Base-by-base conservation (phyloP, 2,329 filamentous ascomycete genomes). In the Cercospora sp. region DNA sequence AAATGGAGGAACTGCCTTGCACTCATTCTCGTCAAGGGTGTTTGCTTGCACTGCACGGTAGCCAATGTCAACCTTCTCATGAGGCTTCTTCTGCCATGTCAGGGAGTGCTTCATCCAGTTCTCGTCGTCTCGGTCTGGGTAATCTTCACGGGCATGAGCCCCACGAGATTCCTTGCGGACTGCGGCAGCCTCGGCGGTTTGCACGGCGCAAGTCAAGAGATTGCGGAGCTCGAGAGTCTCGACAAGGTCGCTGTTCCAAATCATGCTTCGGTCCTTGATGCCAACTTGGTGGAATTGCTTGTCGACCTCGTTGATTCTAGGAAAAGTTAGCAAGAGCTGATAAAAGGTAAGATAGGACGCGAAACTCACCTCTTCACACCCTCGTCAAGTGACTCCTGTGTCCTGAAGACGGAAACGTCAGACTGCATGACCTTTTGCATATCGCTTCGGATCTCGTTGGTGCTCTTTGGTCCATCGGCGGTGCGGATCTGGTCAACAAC, bases 101-200 rank as follows among this genome's bases (percentile, higher is more conserved):
- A 99, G 87, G 57, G 93, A 96, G 87, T 99, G 95, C 90, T 98
- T 98, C 94, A 97, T 97, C 94, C 94, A 98, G 81, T 96, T 91
- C 82, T 90, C 86, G 79, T 99, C 95, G 79, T 98, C 92, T 85
- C 95, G 91, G 18, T 98, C 94, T 67, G 94, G 94, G 87, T 82
- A 98, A 80, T 99, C 95, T 85, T 99, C 95, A 74, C 95, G 91
- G 73, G 95, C 95, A 82, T 99, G 95, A 26, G 95, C 95, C 80
- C 95, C 95, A 84, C 95, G 92, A 66, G 93, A 97, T 84, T 99
- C 95, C 87, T 97, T 97, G 79, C 95, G 90, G 84, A 94, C 94
- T 67, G 93, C 92, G 71, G 95, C 95, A 33, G 93, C 88, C 75
- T 90, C 87, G 70, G 95, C 95, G 62, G 95, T 98, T 90, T 99